These are phyloP conservation scores for Solanum lycopersicoides DNA, from an alignment of 257 asterid genomes.

Conservation along the genomic window DNA sequence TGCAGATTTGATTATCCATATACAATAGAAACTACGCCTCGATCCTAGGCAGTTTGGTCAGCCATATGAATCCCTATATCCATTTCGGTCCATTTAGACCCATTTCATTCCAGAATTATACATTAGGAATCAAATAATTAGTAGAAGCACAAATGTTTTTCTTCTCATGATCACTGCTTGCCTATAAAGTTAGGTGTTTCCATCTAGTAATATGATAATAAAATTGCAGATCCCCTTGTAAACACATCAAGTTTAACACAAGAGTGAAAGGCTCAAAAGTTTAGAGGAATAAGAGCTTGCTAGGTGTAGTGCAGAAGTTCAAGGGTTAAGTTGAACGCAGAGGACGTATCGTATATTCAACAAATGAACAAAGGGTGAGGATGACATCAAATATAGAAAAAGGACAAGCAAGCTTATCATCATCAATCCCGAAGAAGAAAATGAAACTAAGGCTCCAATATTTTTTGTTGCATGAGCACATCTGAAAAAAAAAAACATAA, in stretches of 20 bases:
- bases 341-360: background rate
- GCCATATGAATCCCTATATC: background rate
- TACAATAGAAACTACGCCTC: background rate
- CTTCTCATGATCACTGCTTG: background rate
- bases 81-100: background rate
- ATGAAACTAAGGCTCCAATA: background rate
- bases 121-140: background rate
- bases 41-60: background rate
- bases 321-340: background rate
- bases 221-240: background rate
- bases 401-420: background rate
- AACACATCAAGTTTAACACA: background rate
- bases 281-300: background rate
- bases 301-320: background rate
- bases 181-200: background rate
- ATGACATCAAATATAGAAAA: background rate
- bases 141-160: background rate
- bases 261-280: background rate
- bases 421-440: background rate
- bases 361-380: background rate
- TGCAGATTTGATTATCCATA: background rate
- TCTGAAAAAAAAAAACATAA: background rate
- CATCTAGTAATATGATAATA: background rate
- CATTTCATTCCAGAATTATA: background rate
- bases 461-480: background rate